Evolutionary conservation across 2,329 filamentous ascomycete species (phyloP), one percentile per base, ranked within the genome.

Genomic region (Fusarium domesticum): DNA sequence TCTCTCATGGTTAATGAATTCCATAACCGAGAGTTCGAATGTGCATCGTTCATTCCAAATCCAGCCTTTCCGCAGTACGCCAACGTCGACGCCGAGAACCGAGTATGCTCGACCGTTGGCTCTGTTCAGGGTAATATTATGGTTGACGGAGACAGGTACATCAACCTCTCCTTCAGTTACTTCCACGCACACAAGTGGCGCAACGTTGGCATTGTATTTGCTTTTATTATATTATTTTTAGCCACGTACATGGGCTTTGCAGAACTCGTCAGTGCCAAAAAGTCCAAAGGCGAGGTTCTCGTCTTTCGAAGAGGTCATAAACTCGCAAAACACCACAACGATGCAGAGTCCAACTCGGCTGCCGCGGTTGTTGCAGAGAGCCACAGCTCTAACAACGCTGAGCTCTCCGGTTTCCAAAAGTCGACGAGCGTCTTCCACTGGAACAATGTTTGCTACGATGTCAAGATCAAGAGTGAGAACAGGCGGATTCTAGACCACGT

Each of bases 351-450:
- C 0, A 54, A 44, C 0, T 46, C 54, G 2, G 32, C 32, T 3
- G 28, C 30, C 34, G 44, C 33, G 18, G 45, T 32, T 0, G 33
- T 58, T 2, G 43, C 50, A 0, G 54, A 58, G 17, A 57, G 56
- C 39, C 47, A 52, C 5, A 48, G 54, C 0, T 54, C 48, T 1
- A 35, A 38, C 0, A 37, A 40, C 2, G 44, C 36, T 3, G 41
- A 47, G 0, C 18, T 20, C n/a, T 54, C 54, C 0, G 50, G 42
- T 17, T 52, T 76, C 4, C 62, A 70, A 54, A 51, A 59, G 54
- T 83, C 87, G 56, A 87, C 79, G 3, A 84, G 85, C 32, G 80
- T 89, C 42, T 92, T 92, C 70, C 85, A 88, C 60, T 95, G 88
- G 89, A 77, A 82, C 52, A 76, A 90, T 51, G 83, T 93, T 0